phyloP scores from a whole-genome alignment of 1,139 yeast species.

The Yamadazyma diddensiae region DNA sequence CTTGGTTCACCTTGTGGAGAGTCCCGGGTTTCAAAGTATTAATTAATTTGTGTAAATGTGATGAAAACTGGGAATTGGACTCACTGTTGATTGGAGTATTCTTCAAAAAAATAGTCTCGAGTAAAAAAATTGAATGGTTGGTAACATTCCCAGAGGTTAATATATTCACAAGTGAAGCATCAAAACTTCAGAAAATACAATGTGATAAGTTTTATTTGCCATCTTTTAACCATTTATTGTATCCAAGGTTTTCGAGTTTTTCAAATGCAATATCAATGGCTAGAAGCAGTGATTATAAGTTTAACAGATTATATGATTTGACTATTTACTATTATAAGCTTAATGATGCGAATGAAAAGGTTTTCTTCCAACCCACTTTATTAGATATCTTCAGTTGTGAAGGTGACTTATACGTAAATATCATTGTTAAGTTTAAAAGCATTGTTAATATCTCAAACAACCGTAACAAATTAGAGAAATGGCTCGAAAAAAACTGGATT shows the following conservation, averaged over 20 bases:
- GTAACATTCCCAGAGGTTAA: constrained; percentile 74
- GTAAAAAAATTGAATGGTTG: constrained; percentile 49
- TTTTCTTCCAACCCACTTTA: constrained; percentile 45
- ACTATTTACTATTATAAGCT: constrained; percentile 43
- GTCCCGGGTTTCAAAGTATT: constrained; percentile 47
- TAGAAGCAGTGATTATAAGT: constrained; percentile 29
- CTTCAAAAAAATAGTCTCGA: constrained; percentile 23
- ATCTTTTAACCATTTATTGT: constrained; percentile 49
- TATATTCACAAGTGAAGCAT: constrained; percentile 49
- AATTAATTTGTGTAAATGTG: constrained; percentile 44
- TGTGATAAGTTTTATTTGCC: constrained; percentile 54
- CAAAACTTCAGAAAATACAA: constrained; percentile 47
- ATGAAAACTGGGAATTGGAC: constrained; percentile 65
- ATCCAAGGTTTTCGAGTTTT: constrained; percentile 61
- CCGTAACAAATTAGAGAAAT: constrained; percentile 44
- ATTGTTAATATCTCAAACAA: constrained; percentile 9
- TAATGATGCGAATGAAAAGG: constrained; percentile 11
- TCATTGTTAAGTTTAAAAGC: constrained; percentile 13
- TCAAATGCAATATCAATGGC: constrained; percentile 48
- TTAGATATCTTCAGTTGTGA: constrained; percentile 50
- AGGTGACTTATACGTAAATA: constrained; percentile 9
- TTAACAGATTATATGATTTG: constrained; percentile 48
- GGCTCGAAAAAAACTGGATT: constrained; percentile 72
- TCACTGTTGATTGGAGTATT: constrained; percentile 21
- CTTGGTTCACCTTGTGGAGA: constrained; percentile 61